Conservation (phyloP, 1,139 yeast species). For the Scheffersomyces stambukii region DNA sequence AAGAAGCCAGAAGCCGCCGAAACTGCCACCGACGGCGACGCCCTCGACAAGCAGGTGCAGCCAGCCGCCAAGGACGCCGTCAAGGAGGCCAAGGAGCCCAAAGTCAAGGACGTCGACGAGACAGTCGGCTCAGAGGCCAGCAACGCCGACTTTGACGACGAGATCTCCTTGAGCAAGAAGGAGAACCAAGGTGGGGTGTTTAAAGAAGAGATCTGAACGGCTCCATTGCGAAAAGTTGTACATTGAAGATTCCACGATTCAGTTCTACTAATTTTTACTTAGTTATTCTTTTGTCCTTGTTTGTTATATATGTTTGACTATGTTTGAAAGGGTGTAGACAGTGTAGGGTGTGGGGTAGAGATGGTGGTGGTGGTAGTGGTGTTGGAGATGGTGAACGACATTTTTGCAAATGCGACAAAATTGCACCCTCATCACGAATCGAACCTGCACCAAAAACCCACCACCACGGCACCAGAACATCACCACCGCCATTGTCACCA, state of each 20-base stretch:
- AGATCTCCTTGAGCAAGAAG: constrained; percentile 22
- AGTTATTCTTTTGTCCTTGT: constrained; percentile 1
- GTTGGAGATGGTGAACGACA: too few relatives aligned
- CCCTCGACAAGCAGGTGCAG: constrained; percentile 7
- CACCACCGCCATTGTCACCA: neutral
- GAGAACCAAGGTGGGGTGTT: constrained; percentile 35
- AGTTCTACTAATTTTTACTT: constrained; percentile 3
- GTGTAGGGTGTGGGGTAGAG: too few relatives aligned
- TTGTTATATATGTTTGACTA: too few relatives aligned
- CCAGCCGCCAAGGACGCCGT: constrained; percentile 11
- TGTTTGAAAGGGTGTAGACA: too few relatives aligned
- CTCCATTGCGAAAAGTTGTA: too few relatives aligned
- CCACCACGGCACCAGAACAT: neutral
- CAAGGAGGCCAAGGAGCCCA: constrained; percentile 8
- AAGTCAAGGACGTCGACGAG: constrained; percentile 4
- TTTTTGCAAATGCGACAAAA: too few relatives aligned
- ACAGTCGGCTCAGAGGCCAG: constrained; percentile 7
- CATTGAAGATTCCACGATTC: too few relatives aligned
- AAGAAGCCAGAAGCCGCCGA: constrained; percentile 11
- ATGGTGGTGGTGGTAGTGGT: too few relatives aligned
- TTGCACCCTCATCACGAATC: too few relatives aligned
- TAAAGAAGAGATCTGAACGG: constrained; percentile 37
- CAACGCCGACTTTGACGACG: constrained; percentile 16
- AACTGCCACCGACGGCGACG: constrained; percentile 4
- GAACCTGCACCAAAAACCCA: neutral